These are phyloP conservation scores for Bipolaris zeicola DNA, from an alignment of 2,329 filamentous ascomycete species.

Conservation along the genomic window DNA sequence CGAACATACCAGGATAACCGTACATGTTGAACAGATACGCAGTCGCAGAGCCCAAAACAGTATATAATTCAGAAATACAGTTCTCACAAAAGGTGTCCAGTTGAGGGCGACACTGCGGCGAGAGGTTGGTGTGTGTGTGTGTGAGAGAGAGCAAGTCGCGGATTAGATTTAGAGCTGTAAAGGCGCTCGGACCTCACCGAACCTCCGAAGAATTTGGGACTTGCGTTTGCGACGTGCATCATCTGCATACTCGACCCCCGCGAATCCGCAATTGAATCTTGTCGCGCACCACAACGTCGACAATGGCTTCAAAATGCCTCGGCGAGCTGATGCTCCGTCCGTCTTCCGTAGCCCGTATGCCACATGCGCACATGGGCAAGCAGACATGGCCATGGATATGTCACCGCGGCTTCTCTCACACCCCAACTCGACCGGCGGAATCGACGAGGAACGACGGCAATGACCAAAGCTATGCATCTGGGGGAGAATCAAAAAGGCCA, in stretches of 20 bases:
- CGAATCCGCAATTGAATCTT: constrained; percentile 10
- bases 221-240: constrained; percentile 24
- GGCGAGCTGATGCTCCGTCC: constrained; percentile 43
- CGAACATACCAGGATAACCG: constrained; percentile 41
- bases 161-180: constrained; percentile 17
- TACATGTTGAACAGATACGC: constrained; percentile 36
- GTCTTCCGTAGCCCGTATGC: constrained; percentile 28
- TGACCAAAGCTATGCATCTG: constrained; percentile 2
- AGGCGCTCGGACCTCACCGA: constrained; percentile 23
- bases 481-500: constrained; percentile 1
- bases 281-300: background rate
- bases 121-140: constrained; percentile 8
- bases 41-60: background rate
- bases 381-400: constrained; percentile 23
- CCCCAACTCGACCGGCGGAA: constrained; percentile 15
- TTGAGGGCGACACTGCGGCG: background rate
- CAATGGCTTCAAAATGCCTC: constrained; percentile 41
- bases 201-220: constrained; percentile 32
- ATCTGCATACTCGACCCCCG: constrained; percentile 4
- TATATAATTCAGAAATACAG: background rate
- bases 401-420: constrained; percentile 18
- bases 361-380: constrained; percentile 14
- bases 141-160: constrained; percentile 13
- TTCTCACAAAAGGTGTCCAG: background rate
- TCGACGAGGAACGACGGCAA: constrained; percentile 15